Conservation (phyloP, 371 early-diverging fungal species). For the Rhizopus sp. region DNA sequence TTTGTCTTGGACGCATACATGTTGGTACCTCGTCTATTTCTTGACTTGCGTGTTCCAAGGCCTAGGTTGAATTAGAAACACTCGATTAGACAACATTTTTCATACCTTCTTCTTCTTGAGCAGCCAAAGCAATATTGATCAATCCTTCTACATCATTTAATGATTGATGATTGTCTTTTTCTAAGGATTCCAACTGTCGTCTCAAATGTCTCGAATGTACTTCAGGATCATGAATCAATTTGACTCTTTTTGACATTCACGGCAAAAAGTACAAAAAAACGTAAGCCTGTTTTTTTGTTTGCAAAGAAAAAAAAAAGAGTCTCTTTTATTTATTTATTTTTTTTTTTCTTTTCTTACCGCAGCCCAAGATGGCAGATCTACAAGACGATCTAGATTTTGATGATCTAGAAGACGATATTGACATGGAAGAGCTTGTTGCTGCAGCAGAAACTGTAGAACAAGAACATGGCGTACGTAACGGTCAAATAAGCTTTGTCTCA, state of each 20-base stretch:
- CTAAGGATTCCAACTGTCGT: constrained; percentile 64
- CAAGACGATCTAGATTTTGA: constrained; percentile 28
- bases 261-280: constrained; percentile 1
- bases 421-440: constrained; percentile 16
- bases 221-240: constrained; percentile 37
- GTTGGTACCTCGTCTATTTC: constrained; percentile 27
- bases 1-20: constrained; percentile 54
- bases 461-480: constrained; percentile 6
- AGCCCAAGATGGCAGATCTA: constrained; percentile 6
- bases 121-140: constrained; percentile 52
- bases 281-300: constrained; percentile 2
- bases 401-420: constrained; percentile 33
- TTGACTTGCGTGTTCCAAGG: constrained; percentile 24
- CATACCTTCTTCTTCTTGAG: constrained; percentile 43
- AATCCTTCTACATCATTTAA: constrained; percentile 60
- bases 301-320: not conserved
- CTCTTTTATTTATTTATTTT: constrained; percentile 3
- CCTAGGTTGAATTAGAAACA: constrained; percentile 5
- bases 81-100: not conserved
- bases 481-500: constrained; percentile 18
- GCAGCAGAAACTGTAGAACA: constrained; percentile 21
- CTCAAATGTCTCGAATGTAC: constrained; percentile 50
- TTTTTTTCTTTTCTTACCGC: constrained; percentile 7
- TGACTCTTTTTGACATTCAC: constrained; percentile 30
- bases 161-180: constrained; percentile 65